Evolutionary conservation across 169 alveolate genomes (phyloP).

Genomic region (Babesia bovis): DNA sequence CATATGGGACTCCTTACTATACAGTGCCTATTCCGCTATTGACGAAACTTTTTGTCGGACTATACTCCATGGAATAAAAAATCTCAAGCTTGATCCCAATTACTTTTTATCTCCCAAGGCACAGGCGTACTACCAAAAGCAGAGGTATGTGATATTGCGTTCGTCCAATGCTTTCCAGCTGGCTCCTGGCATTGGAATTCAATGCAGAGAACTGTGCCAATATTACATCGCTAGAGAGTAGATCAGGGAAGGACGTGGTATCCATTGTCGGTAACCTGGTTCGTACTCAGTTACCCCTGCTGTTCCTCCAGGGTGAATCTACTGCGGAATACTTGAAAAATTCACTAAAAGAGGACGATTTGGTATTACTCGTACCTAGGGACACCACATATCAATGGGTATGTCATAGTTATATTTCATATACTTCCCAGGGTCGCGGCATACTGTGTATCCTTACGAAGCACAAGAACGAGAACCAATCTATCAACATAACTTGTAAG

Average conservation of each 20-base stretch:
- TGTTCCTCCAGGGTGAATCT: constrained; percentile 58
- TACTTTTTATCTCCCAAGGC: constrained; percentile 42
- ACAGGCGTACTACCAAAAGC: constrained; percentile 32
- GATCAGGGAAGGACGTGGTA: constrained; percentile 39
- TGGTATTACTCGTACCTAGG: constrained; percentile 69
- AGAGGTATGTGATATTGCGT: constrained; percentile 19
- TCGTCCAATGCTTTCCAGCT: neutral
- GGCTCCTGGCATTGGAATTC: constrained; percentile 31
- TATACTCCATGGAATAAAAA: constrained; percentile 11
- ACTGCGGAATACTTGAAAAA: constrained; percentile 61
- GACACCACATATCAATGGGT: constrained; percentile 69
- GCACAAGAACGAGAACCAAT: constrained; percentile 26
- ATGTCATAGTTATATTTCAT: constrained; percentile 16
- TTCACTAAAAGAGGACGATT: constrained; percentile 73
- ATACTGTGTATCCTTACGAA: constrained; percentile 26
- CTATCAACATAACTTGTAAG: constrained; percentile 7
- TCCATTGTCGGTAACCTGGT: constrained; percentile 56
- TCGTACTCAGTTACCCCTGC: constrained; percentile 46
- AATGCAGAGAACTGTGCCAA: constrained; percentile 34
- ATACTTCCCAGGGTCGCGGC: constrained; percentile 22
- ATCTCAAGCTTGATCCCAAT: constrained; percentile 20
- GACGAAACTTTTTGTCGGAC: constrained; percentile 39
- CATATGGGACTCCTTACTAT: constrained; percentile 48
- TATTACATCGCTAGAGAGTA: neutral
- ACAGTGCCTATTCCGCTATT: constrained; percentile 4